A percentile compares a stretch with the other conserved stretches of the same genome.
phyloP scores from a whole-genome alignment of 163 green algal genomes.

The Chlorella variabilis region DNA sequence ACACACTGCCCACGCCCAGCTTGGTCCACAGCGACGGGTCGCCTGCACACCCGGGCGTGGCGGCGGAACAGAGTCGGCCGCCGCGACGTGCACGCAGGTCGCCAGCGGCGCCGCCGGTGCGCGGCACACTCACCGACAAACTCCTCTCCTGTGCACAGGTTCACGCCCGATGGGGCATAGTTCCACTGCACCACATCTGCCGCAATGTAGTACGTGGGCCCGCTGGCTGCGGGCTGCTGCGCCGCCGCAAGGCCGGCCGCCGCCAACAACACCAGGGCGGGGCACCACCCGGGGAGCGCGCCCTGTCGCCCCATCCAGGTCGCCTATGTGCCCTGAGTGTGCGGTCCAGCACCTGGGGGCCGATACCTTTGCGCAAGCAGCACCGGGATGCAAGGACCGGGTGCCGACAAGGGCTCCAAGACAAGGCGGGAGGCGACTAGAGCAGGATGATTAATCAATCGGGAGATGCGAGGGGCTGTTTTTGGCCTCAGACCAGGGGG shows the following conservation, averaged over 20 bases:
- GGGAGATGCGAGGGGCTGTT: too few relatives aligned
- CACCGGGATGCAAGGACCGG: too few relatives aligned
- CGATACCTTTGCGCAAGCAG: too few relatives aligned
- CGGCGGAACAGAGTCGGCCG: too few relatives aligned
- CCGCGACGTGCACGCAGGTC: too few relatives aligned
- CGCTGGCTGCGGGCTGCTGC: background rate
- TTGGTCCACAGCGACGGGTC: constrained; percentile 20
- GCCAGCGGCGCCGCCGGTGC: too few relatives aligned
- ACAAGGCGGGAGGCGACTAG: too few relatives aligned
- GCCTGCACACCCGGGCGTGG: background rate
- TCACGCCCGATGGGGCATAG: constrained; percentile 29
- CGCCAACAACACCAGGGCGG: background rate
- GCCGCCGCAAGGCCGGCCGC: background rate
- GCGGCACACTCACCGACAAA: constrained; percentile 15
- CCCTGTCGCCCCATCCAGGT: background rate
- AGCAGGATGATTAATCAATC: too few relatives aligned
- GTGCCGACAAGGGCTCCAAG: too few relatives aligned
- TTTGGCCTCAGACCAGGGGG: too few relatives aligned
- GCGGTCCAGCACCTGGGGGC: too few relatives aligned
- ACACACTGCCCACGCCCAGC: constrained; percentile 45
- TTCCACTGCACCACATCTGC: constrained; percentile 21
- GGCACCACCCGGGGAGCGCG: background rate
- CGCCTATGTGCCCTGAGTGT: too few relatives aligned
- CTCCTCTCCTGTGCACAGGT: constrained; percentile 14
- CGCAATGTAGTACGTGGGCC: constrained; percentile 26